Percentiles rank a stretch among this genome's conserved stretches.
These are phyloP conservation scores for Spinacia oleracea DNA, from an alignment of 179 eudicot genomes.

Conservation along the genomic window DNA sequence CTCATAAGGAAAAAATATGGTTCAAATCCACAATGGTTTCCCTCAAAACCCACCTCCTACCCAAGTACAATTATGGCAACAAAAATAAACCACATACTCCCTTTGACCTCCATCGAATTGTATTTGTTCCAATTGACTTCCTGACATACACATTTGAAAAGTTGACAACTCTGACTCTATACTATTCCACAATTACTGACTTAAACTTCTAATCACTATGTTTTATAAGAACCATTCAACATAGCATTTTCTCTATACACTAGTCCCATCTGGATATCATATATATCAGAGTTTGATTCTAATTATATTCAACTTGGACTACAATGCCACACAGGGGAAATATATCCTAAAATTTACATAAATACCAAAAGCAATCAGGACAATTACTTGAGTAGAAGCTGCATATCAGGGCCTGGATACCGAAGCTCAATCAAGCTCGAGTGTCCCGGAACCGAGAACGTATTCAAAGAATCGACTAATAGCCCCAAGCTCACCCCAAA, in stretches of 20 bases:
- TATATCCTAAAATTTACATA: background rate
- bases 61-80: background rate
- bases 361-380: background rate
- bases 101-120: background rate
- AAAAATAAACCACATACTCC: background rate
- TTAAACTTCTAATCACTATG: background rate
- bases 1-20: background rate
- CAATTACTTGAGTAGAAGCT: slow-evolving; percentile 76
- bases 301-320: background rate
- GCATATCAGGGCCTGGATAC: slow-evolving; percentile 98
- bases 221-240: background rate
- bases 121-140: background rate
- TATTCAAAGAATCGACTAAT: slow-evolving; percentile 73
- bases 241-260: background rate
- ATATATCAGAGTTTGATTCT: background rate
- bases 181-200: background rate
- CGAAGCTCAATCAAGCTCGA: slow-evolving; percentile 64
- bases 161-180: no score
- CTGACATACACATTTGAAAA: no score
- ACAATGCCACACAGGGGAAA: background rate
- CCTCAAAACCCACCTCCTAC: background rate
- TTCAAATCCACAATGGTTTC: background rate
- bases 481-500: slow-evolving; percentile 92
- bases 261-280: background rate
- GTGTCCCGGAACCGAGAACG: slow-evolving; percentile 78